Conservation (phyloP, 805 yeast species). For the Scheffersomyces stipitis region DNA sequence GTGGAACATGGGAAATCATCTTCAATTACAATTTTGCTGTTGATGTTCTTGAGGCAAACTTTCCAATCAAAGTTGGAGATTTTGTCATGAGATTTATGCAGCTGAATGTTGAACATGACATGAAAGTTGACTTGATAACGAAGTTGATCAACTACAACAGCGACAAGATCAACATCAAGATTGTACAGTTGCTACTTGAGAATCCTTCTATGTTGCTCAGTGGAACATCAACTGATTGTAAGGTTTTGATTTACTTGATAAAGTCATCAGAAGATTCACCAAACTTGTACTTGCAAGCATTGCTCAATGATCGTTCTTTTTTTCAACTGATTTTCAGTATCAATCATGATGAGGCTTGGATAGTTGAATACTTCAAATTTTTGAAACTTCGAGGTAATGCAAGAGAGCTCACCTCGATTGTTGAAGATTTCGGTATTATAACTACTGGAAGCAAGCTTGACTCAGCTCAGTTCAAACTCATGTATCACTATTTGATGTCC, state of each 20-base stretch:
- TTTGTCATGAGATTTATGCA: conserved; percentile 23
- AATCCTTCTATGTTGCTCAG: background rate
- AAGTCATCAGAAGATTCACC: conserved; percentile 9
- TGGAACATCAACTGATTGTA: conserved; percentile 1
- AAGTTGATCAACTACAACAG: conserved; percentile 18
- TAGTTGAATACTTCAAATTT: conserved; percentile 13
- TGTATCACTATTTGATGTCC: conserved; percentile 9
- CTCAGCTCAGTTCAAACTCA: conserved; percentile 1
- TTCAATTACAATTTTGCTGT: conserved; percentile 27
- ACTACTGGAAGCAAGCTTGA: conserved; percentile 1
- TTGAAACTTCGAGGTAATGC: conserved; percentile 4
- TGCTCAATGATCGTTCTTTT: conserved; percentile 9
- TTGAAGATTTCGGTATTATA: conserved; percentile 7
- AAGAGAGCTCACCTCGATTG: conserved; percentile 5
- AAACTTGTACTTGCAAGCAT: conserved; percentile 19
- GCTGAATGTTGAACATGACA: conserved; percentile 12
- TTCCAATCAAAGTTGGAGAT: conserved; percentile 13
- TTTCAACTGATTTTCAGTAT: conserved; percentile 8
- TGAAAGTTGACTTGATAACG: conserved; percentile 9
- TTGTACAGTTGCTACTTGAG: conserved; percentile 15
- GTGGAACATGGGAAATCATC: conserved; percentile 31
- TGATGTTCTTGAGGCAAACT: conserved; percentile 17
- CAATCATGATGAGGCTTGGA: conserved; percentile 17
- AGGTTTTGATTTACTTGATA: conserved; percentile 9
- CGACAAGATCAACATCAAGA: conserved; percentile 26